A percentile compares a stretch with the other conserved stretches of the same genome.
phyloP scores from a whole-genome alignment of 768 basidiomycete genomes.

The Lactifluus pinguis region DNA sequence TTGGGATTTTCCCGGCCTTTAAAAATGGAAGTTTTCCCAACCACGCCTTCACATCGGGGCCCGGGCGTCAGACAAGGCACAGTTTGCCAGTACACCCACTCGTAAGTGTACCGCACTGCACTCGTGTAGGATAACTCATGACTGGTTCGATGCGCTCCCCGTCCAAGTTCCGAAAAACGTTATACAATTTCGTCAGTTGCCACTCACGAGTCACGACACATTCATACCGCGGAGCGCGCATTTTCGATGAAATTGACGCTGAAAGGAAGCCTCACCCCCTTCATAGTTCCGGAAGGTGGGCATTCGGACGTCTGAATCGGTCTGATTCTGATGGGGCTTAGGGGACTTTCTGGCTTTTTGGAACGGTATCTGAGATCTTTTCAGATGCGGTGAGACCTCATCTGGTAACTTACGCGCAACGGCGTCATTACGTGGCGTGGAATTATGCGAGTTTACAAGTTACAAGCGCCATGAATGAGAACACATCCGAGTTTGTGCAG shows the following conservation, averaged over 20 bases:
- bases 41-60: background rate
- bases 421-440: background rate
- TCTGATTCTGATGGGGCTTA: conserved; percentile 10
- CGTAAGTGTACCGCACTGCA: background rate
- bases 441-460: background rate
- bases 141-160: background rate
- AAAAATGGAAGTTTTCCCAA: background rate
- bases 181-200: background rate
- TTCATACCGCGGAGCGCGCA: background rate
- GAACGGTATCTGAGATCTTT: background rate
- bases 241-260: background rate
- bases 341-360: background rate
- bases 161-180: background rate
- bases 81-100: background rate
- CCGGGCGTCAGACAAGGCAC: background rate
- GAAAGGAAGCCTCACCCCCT: background rate
- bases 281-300: background rate
- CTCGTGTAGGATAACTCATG: background rate
- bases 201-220: background rate
- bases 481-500: background rate
- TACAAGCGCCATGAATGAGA: background rate
- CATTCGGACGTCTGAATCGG: background rate
- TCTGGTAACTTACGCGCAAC: background rate
- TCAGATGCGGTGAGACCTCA: too few relatives aligned
- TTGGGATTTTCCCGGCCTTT: background rate